Percentiles rank a stretch among this genome's conserved stretches.
phyloP scores from a whole-genome alignment of 2,329 filamentous ascomycete genomes.

The Dryadomyces quercus-mongolicae region DNA sequence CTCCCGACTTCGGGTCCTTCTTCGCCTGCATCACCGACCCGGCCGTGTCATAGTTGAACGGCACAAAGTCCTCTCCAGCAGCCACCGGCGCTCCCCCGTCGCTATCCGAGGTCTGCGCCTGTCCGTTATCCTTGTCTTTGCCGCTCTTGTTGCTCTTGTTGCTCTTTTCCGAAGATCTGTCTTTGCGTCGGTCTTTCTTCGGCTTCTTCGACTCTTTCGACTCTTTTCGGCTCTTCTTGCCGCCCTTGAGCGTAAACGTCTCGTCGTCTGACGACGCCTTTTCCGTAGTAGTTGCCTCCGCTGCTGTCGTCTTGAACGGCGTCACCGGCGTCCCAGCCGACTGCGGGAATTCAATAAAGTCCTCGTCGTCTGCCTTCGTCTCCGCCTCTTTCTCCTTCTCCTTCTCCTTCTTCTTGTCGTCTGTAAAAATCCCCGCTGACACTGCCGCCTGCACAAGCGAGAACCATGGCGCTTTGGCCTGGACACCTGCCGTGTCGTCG shows the following conservation, averaged over 20 bases:
- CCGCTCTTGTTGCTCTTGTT: constrained; percentile 4
- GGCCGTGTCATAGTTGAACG: constrained; percentile 25
- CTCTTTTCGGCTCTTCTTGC: constrained; percentile 3
- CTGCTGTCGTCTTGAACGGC: not conserved
- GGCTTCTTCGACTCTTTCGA: not conserved
- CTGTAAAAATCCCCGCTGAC: not conserved
- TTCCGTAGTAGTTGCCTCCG: not conserved
- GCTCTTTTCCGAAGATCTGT: not conserved
- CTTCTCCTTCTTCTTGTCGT: not conserved
- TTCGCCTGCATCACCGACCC: constrained; percentile 20
- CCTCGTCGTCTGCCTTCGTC: not conserved
- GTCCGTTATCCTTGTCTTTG: not conserved
- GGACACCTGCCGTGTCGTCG: constrained; percentile 1
- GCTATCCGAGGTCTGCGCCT: constrained; percentile 18
- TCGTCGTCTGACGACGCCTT: constrained; percentile 10
- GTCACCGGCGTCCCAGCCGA: constrained; percentile 1
- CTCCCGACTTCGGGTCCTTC: constrained; percentile 5
- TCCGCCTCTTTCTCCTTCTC: not conserved
- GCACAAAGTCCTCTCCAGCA: constrained; percentile 19
- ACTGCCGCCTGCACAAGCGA: constrained; percentile 9
- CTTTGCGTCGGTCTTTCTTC: too few relatives aligned
- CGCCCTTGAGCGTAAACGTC: constrained; percentile 9
- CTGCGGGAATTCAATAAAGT: constrained; percentile 8
- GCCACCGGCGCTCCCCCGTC: constrained; percentile 28
- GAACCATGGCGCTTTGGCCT: constrained; percentile 9